phyloP scores from a whole-genome alignment of 2,329 filamentous ascomycete species.

The Cytospora paraplurivora region DNA sequence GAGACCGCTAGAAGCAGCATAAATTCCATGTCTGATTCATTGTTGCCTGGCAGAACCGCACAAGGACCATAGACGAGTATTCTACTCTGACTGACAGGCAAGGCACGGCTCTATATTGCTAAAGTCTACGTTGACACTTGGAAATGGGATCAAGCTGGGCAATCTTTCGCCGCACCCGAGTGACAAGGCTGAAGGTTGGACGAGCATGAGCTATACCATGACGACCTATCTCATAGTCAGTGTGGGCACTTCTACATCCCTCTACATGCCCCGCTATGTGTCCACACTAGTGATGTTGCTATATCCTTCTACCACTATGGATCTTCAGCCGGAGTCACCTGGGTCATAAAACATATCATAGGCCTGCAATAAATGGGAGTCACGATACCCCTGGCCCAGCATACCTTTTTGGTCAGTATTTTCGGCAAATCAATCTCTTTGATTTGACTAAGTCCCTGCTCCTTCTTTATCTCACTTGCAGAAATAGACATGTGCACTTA shows the following conservation, averaged over 20 bases:
- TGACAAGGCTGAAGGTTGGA: background rate
- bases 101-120: no score
- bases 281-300: background rate
- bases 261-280: background rate
- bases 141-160: no score
- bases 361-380: no score
- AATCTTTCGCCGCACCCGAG: no score
- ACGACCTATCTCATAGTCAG: background rate
- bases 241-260: background rate
- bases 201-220: constrained; percentile 5
- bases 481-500: background rate
- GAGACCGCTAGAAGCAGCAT: background rate
- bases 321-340: no score
- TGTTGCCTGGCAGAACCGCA: background rate
- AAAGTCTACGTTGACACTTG: no score
- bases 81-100: background rate
- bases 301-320: no score
- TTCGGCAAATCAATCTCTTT: background rate
- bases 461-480: background rate
- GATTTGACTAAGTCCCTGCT: background rate
- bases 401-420: background rate
- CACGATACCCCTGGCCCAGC: background rate
- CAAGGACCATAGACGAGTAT: no score
- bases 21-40: background rate
- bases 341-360: no score